Conservation (phyloP, 495 filamentous ascomycete genomes). For the Penicillium soppii region DNA sequence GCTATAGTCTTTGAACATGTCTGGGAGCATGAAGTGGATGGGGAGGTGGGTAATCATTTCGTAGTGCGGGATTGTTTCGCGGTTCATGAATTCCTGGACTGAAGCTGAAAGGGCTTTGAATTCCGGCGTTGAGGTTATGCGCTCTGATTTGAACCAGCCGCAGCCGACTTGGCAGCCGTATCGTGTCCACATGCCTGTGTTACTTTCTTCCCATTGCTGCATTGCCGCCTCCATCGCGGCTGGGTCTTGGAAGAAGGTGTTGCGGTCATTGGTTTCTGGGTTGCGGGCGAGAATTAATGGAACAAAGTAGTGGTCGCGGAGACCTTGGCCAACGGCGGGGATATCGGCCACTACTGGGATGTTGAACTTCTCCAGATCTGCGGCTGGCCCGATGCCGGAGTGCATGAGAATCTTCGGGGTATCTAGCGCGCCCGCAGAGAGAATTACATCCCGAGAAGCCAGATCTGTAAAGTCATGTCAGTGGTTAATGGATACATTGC, state of each 20-base stretch:
- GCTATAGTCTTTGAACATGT: conserved; percentile 29
- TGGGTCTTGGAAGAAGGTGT: conserved; percentile 30
- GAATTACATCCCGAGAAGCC: conserved; percentile 56
- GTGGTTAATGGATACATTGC: not conserved
- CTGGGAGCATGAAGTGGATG: conserved; percentile 25
- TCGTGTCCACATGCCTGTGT: conserved; percentile 44
- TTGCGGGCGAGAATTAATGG: conserved; percentile 24
- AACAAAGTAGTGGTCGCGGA: conserved; percentile 52
- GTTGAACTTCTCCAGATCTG: conserved; percentile 49
- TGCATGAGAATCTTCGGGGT: conserved; percentile 62
- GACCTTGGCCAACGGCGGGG: conserved; percentile 55
- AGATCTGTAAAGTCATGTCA: conserved; percentile 15
- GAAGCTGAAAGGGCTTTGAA: conserved; percentile 42
- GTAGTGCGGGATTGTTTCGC: conserved; percentile 48
- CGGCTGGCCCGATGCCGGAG: conserved; percentile 59
- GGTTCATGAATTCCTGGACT: conserved; percentile 38
- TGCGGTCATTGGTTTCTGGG: conserved; percentile 30
- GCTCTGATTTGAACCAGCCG: conserved; percentile 56
- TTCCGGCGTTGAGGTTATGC: conserved; percentile 34
- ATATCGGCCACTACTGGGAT: conserved; percentile 51
- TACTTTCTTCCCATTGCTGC: conserved; percentile 46
- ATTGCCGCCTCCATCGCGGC: conserved; percentile 40
- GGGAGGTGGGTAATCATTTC: conserved; percentile 40
- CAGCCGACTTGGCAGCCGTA: conserved; percentile 40
- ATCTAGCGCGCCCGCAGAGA: conserved; percentile 58